These are phyloP conservation scores for Silybum marianum DNA, from an alignment of 129 eudicot genomes.

Conservation along the genomic window DNA sequence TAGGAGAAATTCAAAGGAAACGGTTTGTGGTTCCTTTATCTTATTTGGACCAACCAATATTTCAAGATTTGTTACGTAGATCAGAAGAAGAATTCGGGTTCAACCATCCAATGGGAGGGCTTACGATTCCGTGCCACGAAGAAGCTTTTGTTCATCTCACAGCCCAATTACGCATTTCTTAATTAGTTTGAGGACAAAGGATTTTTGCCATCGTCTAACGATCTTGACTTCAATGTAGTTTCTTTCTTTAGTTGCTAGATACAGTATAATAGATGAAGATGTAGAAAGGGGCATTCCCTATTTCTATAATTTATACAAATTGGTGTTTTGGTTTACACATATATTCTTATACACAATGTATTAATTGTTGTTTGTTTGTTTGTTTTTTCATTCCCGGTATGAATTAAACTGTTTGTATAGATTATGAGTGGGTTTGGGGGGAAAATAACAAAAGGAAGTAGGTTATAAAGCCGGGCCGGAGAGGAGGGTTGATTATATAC, in stretches of 20 bases:
- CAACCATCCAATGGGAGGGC: slow-evolving; percentile 46
- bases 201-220: background rate
- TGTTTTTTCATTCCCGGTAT: background rate
- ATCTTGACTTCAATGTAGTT: background rate
- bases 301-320: background rate
- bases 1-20: slow-evolving; percentile 44
- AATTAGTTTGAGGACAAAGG: background rate
- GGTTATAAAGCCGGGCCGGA: too few relatives aligned
- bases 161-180: slow-evolving; percentile 19
- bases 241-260: background rate
- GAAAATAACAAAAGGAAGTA: background rate
- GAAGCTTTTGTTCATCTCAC: slow-evolving; percentile 38
- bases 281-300: background rate
- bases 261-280: background rate
- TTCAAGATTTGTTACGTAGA: slow-evolving; percentile 42
- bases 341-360: background rate
- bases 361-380: background rate
- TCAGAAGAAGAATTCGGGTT: slow-evolving; percentile 51
- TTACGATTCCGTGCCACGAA: slow-evolving; percentile 46
- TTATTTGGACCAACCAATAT: slow-evolving; percentile 45
- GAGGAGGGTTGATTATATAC: background rate
- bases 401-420: background rate
- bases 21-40: slow-evolving; percentile 43
- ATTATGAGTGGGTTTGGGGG: background rate
- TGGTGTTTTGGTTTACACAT: background rate